phyloP scores from a whole-genome alignment of 2,329 filamentous ascomycete species.

The Hypoxylon sp. region DNA sequence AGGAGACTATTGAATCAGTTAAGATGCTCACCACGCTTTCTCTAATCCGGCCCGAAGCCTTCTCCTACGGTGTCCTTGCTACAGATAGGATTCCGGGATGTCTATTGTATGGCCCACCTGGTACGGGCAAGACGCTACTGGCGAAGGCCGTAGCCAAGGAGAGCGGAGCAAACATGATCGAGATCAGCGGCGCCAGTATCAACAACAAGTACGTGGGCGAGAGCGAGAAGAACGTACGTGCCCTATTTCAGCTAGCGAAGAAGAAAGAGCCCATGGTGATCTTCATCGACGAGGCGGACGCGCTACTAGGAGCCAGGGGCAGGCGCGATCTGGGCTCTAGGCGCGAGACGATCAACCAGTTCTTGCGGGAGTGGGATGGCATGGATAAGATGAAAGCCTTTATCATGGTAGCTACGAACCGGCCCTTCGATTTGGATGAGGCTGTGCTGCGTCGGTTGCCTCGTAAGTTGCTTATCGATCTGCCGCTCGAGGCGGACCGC shows the following conservation, averaged over 20 bases:
- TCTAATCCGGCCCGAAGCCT: slow-evolving; percentile 90
- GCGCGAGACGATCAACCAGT: slow-evolving; percentile 95
- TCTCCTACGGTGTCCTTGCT: slow-evolving; percentile 92
- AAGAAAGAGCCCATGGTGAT: slow-evolving; percentile 93
- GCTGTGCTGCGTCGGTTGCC: slow-evolving; percentile 84
- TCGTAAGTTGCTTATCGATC: slow-evolving; percentile 79
- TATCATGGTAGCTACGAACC: slow-evolving; percentile 98
- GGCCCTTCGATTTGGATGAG: slow-evolving; percentile 94
- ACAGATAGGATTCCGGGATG: slow-evolving; percentile 92
- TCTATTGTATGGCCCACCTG: slow-evolving; percentile 89
- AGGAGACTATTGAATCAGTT: slow-evolving; percentile 87
- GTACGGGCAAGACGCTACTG: slow-evolving; percentile 80
- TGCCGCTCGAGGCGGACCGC: slow-evolving; percentile 77
- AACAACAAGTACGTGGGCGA: slow-evolving; percentile 98
- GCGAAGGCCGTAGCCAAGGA: slow-evolving; percentile 79
- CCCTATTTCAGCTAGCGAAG: slow-evolving; percentile 90
- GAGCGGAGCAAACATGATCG: slow-evolving; percentile 80
- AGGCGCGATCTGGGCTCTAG: slow-evolving; percentile 78
- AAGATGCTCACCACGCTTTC: slow-evolving; percentile 92
- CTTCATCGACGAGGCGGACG: slow-evolving; percentile 97
- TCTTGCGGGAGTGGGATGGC: slow-evolving; percentile 96
- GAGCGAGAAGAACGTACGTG: slow-evolving; percentile 94
- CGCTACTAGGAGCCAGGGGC: slow-evolving; percentile 85
- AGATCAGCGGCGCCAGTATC: slow-evolving; percentile 90
- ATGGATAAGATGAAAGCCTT: slow-evolving; percentile 87